Conservation (phyloP, 352 stramenopile genomes). For the Poterioochromonas sp. region DNA sequence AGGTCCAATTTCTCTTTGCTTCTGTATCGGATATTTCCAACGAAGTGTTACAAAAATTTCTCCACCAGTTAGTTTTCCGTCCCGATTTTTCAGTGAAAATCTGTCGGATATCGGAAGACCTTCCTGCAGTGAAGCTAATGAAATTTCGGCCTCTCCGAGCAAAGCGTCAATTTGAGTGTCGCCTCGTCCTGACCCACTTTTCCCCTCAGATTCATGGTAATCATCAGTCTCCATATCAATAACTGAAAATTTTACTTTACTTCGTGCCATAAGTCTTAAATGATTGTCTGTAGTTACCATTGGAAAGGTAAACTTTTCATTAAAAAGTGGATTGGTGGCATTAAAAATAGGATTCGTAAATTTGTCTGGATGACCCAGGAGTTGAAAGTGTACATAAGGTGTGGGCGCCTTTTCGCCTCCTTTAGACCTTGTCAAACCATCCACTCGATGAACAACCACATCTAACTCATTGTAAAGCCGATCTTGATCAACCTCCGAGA, state of each 20-base stretch:
- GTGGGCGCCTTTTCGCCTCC: slow-evolving; percentile 32
- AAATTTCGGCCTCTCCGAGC: slow-evolving; percentile 61
- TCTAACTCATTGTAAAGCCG: slow-evolving; percentile 53
- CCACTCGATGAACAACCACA: slow-evolving; percentile 45
- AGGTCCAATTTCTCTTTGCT: background rate
- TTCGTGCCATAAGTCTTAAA: slow-evolving; percentile 61
- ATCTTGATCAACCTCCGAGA: slow-evolving; percentile 36
- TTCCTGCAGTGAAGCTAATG: slow-evolving; percentile 56
- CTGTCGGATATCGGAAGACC: slow-evolving; percentile 49
- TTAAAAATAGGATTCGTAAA: slow-evolving; percentile 70
- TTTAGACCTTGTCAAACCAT: slow-evolving; percentile 33
- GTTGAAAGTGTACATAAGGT: slow-evolving; percentile 74
- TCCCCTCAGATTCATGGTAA: slow-evolving; percentile 34
- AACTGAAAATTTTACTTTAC: slow-evolving; percentile 63
- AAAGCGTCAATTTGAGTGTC: slow-evolving; percentile 51
- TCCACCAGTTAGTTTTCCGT: background rate
- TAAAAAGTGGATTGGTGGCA: slow-evolving; percentile 59
- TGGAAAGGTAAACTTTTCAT: slow-evolving; percentile 59
- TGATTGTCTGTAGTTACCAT: slow-evolving; percentile 61
- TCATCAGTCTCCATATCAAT: slow-evolving; percentile 59
- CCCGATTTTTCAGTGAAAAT: slow-evolving; percentile 22
- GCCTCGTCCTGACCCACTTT: background rate
- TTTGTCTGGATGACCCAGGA: slow-evolving; percentile 69
- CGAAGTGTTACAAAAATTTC: slow-evolving; percentile 22
- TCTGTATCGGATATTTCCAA: slow-evolving; percentile 35